Evolutionary conservation across 257 asterid genomes (phyloP), one percentile per base, ranked within the genome.

Genomic region (Nicotiana undulata): DNA sequence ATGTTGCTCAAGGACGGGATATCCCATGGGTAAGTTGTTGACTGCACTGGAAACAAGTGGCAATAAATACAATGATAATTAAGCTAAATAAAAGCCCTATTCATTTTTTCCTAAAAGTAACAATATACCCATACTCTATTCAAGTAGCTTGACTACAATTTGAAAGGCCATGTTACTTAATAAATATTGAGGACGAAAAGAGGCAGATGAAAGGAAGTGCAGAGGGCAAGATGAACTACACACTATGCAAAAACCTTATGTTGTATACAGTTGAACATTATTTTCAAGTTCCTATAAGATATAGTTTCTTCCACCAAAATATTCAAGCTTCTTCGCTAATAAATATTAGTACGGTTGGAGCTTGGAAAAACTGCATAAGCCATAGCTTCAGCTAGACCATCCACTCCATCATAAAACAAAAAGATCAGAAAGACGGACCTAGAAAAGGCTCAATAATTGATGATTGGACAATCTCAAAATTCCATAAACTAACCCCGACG

Each of bases 21-120:
- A 95, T 83, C 99, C 99, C 90, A 93, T 88, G 9, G 98, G 97
- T 82, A 95, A 89, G 87, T 90, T 95, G 92, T 88, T 90, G 91
- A 88, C 99, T 95, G 98, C 94, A 89, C 91, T 82, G 89, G 89
- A 86, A 86, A 88, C 83, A 89, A 84, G 86, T 37, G 85, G 79
- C 87, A 68, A 67, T 88, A 84, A 90, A 87, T 85, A 84, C 68
- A n/a, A 61, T 63, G 74, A 28, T 79, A 59, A 34, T 13, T 26
- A n/a, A 63, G 16, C 60, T 22, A 37, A 49, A 72, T 29, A 68
- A 24, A 26, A 3, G 3, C 49, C 44, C 26, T 0, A 15, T 49
- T 74, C 9, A 46, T 17, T 40, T 74, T 44, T 8, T 74, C 79
- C 15, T 4, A 49, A 15, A 49, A 74, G n/a, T 74, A 49, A 74